Evolutionary conservation across 2,329 filamentous ascomycete genomes (phyloP).

Genomic region (Gnomoniopsis smithogilvyi): DNA sequence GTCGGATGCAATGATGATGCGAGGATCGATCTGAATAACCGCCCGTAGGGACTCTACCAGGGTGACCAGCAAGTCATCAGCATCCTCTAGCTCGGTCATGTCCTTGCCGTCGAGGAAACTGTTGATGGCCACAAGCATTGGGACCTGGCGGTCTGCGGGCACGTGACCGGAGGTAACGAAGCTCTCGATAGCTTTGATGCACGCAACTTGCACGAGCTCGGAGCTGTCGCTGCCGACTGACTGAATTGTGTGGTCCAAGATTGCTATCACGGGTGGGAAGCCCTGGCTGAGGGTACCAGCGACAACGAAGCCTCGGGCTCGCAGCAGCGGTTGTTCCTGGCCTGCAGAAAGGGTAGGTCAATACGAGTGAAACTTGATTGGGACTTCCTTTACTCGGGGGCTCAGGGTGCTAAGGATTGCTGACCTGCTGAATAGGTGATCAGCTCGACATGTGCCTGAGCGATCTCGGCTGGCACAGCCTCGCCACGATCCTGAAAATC

Average conservation of each 20-base stretch:
- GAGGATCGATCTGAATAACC: constrained; percentile 75
- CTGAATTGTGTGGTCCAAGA: constrained; percentile 71
- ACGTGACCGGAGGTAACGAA: constrained; percentile 54
- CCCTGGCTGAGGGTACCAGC: constrained; percentile 76
- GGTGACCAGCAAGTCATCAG: constrained; percentile 88
- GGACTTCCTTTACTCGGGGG: not conserved
- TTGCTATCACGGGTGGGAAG: constrained; percentile 58
- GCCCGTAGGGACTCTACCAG: constrained; percentile 83
- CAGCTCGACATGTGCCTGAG: constrained; percentile 73
- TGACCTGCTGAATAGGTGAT: constrained; percentile 73
- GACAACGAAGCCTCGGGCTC: constrained; percentile 83
- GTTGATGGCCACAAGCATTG: constrained; percentile 60
- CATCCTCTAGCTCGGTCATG: constrained; percentile 77
- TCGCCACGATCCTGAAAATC: constrained; percentile 80
- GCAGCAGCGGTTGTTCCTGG: constrained; percentile 69
- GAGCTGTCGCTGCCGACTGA: constrained; percentile 73
- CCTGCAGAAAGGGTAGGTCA: constrained; percentile 5
- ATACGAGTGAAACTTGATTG: not conserved
- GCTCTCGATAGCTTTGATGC: constrained; percentile 79
- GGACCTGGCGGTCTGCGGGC: constrained; percentile 53
- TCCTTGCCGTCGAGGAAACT: constrained; percentile 79
- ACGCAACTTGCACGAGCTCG: constrained; percentile 89
- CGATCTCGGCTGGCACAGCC: constrained; percentile 64
- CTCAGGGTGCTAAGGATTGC: not conserved
- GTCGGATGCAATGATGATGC: constrained; percentile 68